Conservation (phyloP, 345 rosid species). For the Adansonia digitata region DNA sequence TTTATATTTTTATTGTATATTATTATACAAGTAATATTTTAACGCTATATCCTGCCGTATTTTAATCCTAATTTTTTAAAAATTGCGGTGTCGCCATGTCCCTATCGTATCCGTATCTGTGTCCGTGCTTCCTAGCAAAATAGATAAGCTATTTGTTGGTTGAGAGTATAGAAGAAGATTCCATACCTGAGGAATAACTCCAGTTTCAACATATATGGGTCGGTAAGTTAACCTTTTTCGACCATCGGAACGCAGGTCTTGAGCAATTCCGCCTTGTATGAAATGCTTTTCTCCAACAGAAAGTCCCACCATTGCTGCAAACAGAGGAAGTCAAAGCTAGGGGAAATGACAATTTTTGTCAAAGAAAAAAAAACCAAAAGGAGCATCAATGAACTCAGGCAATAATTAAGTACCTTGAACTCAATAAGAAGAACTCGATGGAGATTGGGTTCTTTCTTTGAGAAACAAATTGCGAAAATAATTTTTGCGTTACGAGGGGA, state of each 20-base stretch:
- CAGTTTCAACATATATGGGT: constrained; percentile 63
- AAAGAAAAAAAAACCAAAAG: neutral
- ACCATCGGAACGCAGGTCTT: constrained; percentile 79
- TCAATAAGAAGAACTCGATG: neutral
- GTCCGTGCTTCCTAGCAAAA: no score
- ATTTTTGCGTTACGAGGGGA: neutral
- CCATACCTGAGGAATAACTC: constrained; percentile 82
- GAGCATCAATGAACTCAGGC: neutral
- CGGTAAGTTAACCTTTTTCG: constrained; percentile 63
- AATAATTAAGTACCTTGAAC: neutral
- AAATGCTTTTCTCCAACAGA: constrained; percentile 69
- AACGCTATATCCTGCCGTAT: no score
- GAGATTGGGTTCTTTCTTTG: neutral
- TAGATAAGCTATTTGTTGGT: no score
- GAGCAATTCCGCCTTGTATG: constrained; percentile 73
- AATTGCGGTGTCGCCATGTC: no score
- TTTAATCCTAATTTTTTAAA: no score
- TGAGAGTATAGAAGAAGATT: neutral
- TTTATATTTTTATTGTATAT: no score
- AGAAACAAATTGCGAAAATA: no score
- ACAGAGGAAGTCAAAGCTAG: neutral
- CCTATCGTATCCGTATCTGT: no score
- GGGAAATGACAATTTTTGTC: neutral
- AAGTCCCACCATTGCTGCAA: constrained; percentile 65
- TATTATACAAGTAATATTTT: no score